Conservation (phyloP, 805 yeast species). For the Saccharomyces cerevisiae region DNA sequence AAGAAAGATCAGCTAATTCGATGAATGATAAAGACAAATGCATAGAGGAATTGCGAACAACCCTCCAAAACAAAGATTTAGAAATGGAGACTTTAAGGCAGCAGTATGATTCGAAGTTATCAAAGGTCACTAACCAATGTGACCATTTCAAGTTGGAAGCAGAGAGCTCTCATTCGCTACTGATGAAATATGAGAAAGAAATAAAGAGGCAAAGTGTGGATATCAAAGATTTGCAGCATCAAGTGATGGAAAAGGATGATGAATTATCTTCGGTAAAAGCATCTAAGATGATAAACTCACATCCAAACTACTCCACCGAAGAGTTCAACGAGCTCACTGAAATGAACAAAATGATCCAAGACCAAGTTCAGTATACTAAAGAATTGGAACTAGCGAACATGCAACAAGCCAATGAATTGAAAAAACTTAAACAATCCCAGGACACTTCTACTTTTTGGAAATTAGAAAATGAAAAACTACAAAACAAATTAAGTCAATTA, state of each 20-base stretch:
- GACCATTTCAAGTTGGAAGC: slow-evolving; percentile 14
- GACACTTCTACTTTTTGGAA: slow-evolving; percentile 23
- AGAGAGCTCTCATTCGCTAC: slow-evolving; percentile 12
- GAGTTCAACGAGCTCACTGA: slow-evolving; percentile 28
- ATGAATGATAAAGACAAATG: slow-evolving; percentile 21
- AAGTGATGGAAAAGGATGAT: slow-evolving; percentile 19
- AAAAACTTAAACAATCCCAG: slow-evolving; percentile 32
- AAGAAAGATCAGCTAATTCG: slow-evolving; percentile 16
- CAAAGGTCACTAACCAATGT: slow-evolving; percentile 11
- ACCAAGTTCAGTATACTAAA: slow-evolving; percentile 39
- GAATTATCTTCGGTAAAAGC: slow-evolving; percentile 23
- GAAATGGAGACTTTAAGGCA: slow-evolving; percentile 33
- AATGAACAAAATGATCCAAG: slow-evolving; percentile 31
- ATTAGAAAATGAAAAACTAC: slow-evolving; percentile 25
- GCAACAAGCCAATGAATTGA: slow-evolving; percentile 45
- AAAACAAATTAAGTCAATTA: slow-evolving; percentile 36
- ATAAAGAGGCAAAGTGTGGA: slow-evolving; percentile 17
- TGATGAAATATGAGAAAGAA: slow-evolving; percentile 22
- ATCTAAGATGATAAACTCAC: slow-evolving; percentile 32
- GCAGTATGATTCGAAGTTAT: slow-evolving; percentile 23
- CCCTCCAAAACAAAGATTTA: slow-evolving; percentile 24
- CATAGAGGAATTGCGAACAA: slow-evolving; percentile 32
- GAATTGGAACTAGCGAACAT: slow-evolving; percentile 46
- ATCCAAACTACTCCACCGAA: slow-evolving; percentile 25
- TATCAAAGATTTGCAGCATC: slow-evolving; percentile 15